These are phyloP conservation scores for Cladosporium halotolerans DNA, from an alignment of 2,329 filamentous ascomycete species.

Conservation along the genomic window DNA sequence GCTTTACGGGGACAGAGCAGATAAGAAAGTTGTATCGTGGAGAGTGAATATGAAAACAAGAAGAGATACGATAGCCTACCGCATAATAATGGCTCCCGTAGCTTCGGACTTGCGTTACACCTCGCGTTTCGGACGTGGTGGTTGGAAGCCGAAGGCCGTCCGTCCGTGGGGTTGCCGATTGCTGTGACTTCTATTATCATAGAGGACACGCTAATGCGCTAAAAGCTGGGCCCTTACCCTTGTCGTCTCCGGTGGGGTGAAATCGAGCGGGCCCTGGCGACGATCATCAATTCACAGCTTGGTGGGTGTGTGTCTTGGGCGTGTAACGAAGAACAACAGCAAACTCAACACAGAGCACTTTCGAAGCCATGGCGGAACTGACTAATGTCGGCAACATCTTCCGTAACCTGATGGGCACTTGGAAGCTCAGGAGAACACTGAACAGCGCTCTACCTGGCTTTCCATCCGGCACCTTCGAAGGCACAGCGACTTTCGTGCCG, in stretches of 20 bases:
- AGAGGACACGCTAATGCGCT: slow-evolving; percentile 2
- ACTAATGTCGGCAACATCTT: slow-evolving; percentile 24
- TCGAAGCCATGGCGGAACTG: slow-evolving; percentile 4
- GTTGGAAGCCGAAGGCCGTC: slow-evolving; percentile 1
- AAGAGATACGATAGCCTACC: neutral
- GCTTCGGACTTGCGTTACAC: neutral
- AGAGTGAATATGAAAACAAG: neutral
- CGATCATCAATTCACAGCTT: neutral
- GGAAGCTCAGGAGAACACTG: slow-evolving; percentile 28
- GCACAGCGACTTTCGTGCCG: slow-evolving; percentile 29
- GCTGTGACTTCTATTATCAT: neutral
- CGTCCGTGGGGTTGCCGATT: neutral
- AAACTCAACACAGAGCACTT: no score
- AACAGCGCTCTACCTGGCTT: slow-evolving; percentile 29
- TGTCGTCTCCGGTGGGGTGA: neutral
- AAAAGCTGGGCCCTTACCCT: neutral
- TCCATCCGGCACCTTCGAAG: slow-evolving; percentile 31
- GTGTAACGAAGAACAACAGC: no score
- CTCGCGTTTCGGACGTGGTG: slow-evolving; percentile 8
- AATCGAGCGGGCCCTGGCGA: neutral
- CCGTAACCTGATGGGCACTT: slow-evolving; percentile 28
- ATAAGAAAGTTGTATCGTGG: neutral
- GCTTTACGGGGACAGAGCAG: neutral
- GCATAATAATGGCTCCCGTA: neutral
- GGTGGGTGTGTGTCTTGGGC: neutral